phyloP scores from a whole-genome alignment of 1,139 yeast species.

The Magnusiomyces magnusii region DNA sequence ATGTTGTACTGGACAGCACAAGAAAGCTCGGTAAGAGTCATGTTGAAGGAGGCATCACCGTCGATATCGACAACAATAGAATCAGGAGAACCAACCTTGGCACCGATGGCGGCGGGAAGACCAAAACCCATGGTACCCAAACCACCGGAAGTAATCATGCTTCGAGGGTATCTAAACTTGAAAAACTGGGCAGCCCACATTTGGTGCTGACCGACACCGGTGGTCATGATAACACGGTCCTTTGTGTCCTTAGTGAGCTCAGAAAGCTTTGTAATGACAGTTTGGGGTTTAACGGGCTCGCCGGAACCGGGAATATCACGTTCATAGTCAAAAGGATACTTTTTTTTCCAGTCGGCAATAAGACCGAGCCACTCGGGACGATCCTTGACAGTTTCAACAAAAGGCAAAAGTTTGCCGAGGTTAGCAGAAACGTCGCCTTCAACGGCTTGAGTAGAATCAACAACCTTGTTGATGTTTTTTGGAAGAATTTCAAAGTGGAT shows the following conservation, averaged over 20 bases:
- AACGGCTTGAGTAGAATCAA: constrained; percentile 92
- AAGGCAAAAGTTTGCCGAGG: constrained; percentile 63
- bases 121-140: constrained; percentile 99
- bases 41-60: constrained; percentile 97
- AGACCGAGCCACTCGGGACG: constrained; percentile 76
- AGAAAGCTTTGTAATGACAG: constrained; percentile 72
- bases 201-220: constrained; percentile 99
- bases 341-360: constrained; percentile 73
- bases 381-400: constrained; percentile 50
- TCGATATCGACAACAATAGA: constrained; percentile 94
- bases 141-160: constrained; percentile 96
- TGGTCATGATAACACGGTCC: constrained; percentile 77
- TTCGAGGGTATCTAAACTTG: constrained; percentile 85
- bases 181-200: constrained; percentile 99
- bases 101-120: constrained; percentile 76
- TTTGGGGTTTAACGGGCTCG: constrained; percentile 86
- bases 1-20: constrained; percentile 92
- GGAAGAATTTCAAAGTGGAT: constrained; percentile 94
- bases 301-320: constrained; percentile 48
- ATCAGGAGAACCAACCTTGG: constrained; percentile 51
- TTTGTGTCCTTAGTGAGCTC: constrained; percentile 56
- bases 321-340: constrained; percentile 80
- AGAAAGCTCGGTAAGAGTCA: constrained; percentile 89
- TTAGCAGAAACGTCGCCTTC: constrained; percentile 92
- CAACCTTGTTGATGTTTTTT: constrained; percentile 95